Evolutionary conservation across 2,329 filamentous ascomycete genomes (phyloP), one percentile per base, ranked within the genome.

Genomic region (Leptographium wingfieldii): DNA sequence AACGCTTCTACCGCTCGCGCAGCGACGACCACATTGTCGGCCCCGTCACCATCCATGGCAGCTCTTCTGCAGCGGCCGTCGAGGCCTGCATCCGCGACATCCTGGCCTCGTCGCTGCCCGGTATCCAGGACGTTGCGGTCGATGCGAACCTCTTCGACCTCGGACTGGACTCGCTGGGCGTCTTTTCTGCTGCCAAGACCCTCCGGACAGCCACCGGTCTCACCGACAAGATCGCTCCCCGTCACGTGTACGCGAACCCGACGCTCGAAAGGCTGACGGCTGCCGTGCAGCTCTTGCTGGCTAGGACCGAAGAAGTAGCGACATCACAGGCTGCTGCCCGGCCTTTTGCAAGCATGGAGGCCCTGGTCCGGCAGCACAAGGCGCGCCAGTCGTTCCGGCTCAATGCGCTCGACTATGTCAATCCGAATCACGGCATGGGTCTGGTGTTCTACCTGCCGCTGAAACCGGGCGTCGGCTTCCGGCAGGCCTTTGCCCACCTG

Each of bases 141-240:
- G 67, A 66, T 46, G 62, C 65, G 5, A 63, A 65, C 5, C 63
- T 66, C 22, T 65, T 74, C 16, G 67, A 66, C 3, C 62, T 67
- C 0, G 75, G 73, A 10, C 67, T 76, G 58, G 72, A 76, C 57
- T 76, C 74, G 3, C 66, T 76, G 62, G 70, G 75, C 53, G 72
- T 76, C 11, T 54, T 58, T 54, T 49, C 57, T 11, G 46, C 33
- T 3, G 74, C 74, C 56, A 69, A 68, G 52, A 64, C 72, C 59
- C 67, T 70, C 49, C 64, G 69, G 54, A 35, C 61, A 19, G 31
- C 46, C 22, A 19, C 68, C 73, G 5, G 71, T 73, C 58, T 67
- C 71, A 0, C 68, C 73, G 35, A 54, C 0, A 65, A 67, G 1
- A 61, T 73, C 1, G 71, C 73, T 5, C 72, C 74, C 40, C 70